phyloP scores from a whole-genome alignment of 2,329 filamentous ascomycete species.

The Teratosphaeria pseudoeucalypti region DNA sequence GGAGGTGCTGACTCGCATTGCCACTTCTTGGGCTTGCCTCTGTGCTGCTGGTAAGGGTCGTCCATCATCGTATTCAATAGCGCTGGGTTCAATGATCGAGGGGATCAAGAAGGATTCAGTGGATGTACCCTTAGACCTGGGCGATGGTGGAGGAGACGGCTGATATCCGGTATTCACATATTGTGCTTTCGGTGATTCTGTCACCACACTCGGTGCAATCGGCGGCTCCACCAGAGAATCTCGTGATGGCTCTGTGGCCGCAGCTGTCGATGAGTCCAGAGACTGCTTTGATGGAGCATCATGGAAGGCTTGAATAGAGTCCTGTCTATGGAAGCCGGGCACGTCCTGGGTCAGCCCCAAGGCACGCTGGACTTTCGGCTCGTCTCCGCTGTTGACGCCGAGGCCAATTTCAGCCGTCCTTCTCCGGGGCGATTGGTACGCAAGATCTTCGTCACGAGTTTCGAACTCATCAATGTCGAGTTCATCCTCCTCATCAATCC shows the following conservation, averaged over 20 bases:
- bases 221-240: not conserved
- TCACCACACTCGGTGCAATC: not conserved
- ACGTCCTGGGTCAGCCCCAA: constrained; percentile 24
- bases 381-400: constrained; percentile 24
- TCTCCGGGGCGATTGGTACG: constrained; percentile 29
- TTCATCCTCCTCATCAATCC: constrained; percentile 74
- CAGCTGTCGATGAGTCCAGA: not conserved
- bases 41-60: not conserved
- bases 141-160: constrained; percentile 73
- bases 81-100: constrained; percentile 5
- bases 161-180: constrained; percentile 74
- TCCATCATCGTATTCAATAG: constrained; percentile 4
- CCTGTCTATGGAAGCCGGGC: constrained; percentile 1
- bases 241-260: not conserved
- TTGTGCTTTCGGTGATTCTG: constrained; percentile 22
- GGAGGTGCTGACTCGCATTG: constrained; percentile 7
- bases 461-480: constrained; percentile 43
- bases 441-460: constrained; percentile 56
- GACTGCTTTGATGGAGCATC: not conserved
- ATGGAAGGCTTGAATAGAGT: not conserved
- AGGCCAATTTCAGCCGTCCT: constrained; percentile 32
- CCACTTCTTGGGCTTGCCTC: constrained; percentile 5
- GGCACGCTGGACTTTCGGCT: constrained; percentile 38
- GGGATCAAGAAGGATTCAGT: constrained; percentile 7
- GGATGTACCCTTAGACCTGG: constrained; percentile 31